Evolutionary conservation across 257 asterid species (phyloP).

Genomic region (Solanum gracilifrons): DNA sequence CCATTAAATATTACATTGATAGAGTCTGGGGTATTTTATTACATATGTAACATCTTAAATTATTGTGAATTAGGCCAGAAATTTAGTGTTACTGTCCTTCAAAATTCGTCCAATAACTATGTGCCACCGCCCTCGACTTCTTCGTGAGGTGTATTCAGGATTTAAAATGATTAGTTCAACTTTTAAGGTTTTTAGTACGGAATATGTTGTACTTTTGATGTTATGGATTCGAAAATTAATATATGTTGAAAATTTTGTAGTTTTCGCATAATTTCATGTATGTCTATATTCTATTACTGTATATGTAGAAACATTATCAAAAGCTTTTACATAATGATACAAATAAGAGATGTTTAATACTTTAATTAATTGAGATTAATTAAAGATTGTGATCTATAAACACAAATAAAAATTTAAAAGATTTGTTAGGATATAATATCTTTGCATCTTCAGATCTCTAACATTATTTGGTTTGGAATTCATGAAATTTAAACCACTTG

Average conservation of each 20-base stretch:
- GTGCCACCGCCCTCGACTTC: neutral
- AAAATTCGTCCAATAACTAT: neutral
- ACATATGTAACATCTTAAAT: conserved; percentile 41
- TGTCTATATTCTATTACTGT: neutral
- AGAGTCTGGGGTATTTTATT: conserved; percentile 39
- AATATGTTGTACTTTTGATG: neutral
- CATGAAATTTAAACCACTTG: neutral
- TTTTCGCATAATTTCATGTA: neutral
- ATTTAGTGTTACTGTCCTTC: conserved; percentile 26
- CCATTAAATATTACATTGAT: conserved; percentile 22
- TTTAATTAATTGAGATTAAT: neutral
- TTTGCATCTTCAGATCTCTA: neutral
- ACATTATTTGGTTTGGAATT: neutral
- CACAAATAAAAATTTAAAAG: neutral
- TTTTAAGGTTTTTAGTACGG: neutral
- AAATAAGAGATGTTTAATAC: neutral
- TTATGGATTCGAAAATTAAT: neutral
- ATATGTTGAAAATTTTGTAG: neutral
- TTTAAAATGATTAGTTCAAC: neutral
- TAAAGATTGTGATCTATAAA: neutral
- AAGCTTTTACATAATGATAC: neutral
- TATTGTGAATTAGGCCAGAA: conserved; percentile 53
- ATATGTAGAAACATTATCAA: neutral
- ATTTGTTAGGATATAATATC: neutral
- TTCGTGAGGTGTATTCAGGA: neutral